Conservation (phyloP, 495 filamentous ascomycete species). For the Staphylotrichum tortipilum region DNA sequence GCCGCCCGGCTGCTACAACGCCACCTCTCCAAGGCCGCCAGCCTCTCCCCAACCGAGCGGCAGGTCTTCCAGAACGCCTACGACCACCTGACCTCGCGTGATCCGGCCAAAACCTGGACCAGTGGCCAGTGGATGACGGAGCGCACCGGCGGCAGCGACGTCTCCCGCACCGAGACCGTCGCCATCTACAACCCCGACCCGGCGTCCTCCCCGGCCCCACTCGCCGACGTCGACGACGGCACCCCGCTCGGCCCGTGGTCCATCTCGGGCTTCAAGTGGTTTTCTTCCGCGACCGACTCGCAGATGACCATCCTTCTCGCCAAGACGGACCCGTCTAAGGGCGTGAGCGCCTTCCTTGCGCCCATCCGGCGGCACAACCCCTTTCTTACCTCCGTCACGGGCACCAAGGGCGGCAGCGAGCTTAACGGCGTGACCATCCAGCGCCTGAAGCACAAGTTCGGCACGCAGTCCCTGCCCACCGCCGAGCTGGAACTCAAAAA, state of each 20-base stretch:
- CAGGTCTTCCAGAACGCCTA: conserved; percentile 44
- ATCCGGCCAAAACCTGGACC: conserved; percentile 57
- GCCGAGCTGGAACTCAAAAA: conserved; percentile 56
- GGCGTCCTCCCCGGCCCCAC: conserved; percentile 11
- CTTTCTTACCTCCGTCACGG: conserved; percentile 18
- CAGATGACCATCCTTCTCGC: conserved; percentile 64
- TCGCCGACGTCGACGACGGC: conserved; percentile 22
- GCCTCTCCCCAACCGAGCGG: conserved; percentile 16
- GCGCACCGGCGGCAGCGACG: conserved; percentile 64
- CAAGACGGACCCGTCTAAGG: conserved; percentile 42
- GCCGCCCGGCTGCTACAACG: conserved; percentile 52
- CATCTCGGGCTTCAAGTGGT: conserved; percentile 68
- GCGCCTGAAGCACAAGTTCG: conserved; percentile 62
- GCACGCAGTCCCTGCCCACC: conserved; percentile 59
- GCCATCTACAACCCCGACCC: conserved; percentile 21
- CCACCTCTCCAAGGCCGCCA: conserved; percentile 32
- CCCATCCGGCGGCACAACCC: conserved; percentile 47
- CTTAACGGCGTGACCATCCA: conserved; percentile 61
- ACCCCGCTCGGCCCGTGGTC: conserved; percentile 49
- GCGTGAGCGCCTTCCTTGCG: conserved; percentile 58
- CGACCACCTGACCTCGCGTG: conserved; percentile 42
- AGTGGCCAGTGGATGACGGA: conserved; percentile 86
- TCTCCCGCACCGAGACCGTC: conserved; percentile 63
- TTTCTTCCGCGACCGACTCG: conserved; percentile 65
- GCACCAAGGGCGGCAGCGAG: conserved; percentile 29